These are phyloP conservation scores for Triticum timopheevii DNA, from an alignment of 176 grass and related monocot genomes.

Conservation along the genomic window DNA sequence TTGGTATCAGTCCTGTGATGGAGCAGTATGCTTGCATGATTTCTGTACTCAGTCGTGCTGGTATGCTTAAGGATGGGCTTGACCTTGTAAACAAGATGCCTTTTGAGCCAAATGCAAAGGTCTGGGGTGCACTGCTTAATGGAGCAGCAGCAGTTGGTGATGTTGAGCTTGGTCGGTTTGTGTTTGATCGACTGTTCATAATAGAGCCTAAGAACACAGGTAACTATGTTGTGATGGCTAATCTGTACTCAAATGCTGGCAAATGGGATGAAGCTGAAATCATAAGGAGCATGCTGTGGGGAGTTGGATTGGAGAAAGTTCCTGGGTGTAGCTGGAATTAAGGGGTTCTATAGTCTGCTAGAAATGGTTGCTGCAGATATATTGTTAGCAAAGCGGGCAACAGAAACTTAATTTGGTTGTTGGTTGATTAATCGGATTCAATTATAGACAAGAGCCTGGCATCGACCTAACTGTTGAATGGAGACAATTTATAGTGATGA, in stretches of 20 bases:
- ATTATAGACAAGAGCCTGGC: slow-evolving; percentile 39
- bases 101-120: slow-evolving; percentile 58
- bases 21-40: slow-evolving; percentile 78
- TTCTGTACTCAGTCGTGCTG: slow-evolving; percentile 46
- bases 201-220: slow-evolving; percentile 73
- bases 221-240: slow-evolving; percentile 72
- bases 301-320: slow-evolving; percentile 56
- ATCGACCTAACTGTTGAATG: slow-evolving; percentile 31
- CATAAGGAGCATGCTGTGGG: slow-evolving; percentile 57
- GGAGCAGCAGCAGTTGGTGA: slow-evolving; percentile 57
- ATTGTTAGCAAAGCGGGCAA: slow-evolving; percentile 1
- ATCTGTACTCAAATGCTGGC: slow-evolving; percentile 59
- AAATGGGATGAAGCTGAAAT: slow-evolving; percentile 71
- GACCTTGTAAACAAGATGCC: slow-evolving; percentile 57
- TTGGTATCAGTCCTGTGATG: slow-evolving; percentile 35
- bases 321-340: slow-evolving; percentile 69
- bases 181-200: slow-evolving; percentile 47
- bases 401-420: slow-evolving; percentile 30
- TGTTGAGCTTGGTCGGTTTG: slow-evolving; percentile 42
- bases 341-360: slow-evolving; percentile 26
- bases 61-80: slow-evolving; percentile 64
- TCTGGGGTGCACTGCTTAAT: slow-evolving; percentile 61
- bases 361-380: slow-evolving; percentile 33
- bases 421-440: slow-evolving; percentile 31
- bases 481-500: slow-evolving; percentile 25